Evolutionary conservation across 2,329 filamentous ascomycete species (phyloP).

Genomic region (Cercospora beticola): DNA sequence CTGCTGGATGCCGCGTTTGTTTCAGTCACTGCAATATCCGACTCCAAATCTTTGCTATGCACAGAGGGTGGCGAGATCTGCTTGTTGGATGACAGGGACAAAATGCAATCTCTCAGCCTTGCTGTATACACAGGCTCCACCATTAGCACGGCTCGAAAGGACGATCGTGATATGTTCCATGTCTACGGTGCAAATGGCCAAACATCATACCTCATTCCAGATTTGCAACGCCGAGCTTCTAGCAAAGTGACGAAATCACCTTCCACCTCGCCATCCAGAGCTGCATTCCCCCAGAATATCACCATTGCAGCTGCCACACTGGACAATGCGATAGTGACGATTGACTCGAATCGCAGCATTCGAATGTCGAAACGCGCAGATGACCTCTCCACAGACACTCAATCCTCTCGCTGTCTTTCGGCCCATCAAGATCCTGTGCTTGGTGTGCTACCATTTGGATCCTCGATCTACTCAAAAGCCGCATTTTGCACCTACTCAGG

Average conservation of each 20-base stretch:
- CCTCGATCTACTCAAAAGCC: conserved; percentile 61
- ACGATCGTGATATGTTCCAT: conserved; percentile 59
- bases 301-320: conserved; percentile 41
- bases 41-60: conserved; percentile 75
- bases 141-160: conserved; percentile 65
- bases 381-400: conserved; percentile 4
- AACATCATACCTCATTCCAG: conserved; percentile 45
- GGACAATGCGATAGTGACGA: conserved; percentile 35
- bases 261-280: conserved; percentile 24
- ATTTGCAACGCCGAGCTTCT: conserved; percentile 37
- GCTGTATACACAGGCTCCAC: conserved; percentile 66
- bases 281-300: conserved; percentile 1
- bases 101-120: conserved; percentile 67
- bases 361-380: conserved; percentile 19
- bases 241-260: conserved; percentile 21
- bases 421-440: conserved; percentile 62
- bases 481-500: conserved; percentile 88
- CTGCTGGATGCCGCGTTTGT: conserved; percentile 83
- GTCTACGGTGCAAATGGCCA: conserved; percentile 67
- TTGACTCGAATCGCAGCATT: conserved; percentile 31
- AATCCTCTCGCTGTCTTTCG: conserved; percentile 45
- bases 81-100: conserved; percentile 73
- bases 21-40: conserved; percentile 69
- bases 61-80: conserved; percentile 90
- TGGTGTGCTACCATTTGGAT: conserved; percentile 67